Evolutionary conservation across 1,284 basidiomycete species (phyloP), one percentile per base, ranked within the genome.

Genomic region (Malassezia cuniculi): DNA sequence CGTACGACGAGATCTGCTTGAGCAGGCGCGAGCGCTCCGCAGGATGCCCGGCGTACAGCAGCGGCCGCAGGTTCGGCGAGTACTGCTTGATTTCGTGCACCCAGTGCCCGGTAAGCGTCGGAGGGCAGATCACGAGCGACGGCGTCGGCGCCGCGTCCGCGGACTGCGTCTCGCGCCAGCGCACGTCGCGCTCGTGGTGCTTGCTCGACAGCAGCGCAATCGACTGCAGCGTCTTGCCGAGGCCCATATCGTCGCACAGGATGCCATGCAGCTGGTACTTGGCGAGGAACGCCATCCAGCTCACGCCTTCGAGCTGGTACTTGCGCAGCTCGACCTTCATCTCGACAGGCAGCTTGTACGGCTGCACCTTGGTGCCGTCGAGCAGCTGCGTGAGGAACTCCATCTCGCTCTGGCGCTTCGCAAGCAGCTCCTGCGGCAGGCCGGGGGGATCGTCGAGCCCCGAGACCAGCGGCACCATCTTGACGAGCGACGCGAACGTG

Each of bases 181-280:
- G 76, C 60, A 81, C 73, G 6, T 76, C 74, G 8, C 90, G 79
- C 69, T 99, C 93, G 59, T 79, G 75, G 58, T 93, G 86, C 70
- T 90, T 94, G 70, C 85, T 81, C 1, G 86, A 84, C 18, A 99
- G 73, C 50, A 99, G 97, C 61, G 87, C 93, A 57, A 99, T 97
- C 0, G 90, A 93, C 69, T 99, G 93, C 11, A 97, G 71, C 1
- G 89, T 95, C 72, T 99, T 99, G 19, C 93, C 93, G 6, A 99
- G 78, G 50, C 93, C 93, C 90, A 97, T 97, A 85, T 89, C 90
- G 66, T 99, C 93, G 67, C 93, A 99, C 20, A 99, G 78, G 55
- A 97, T 86, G 15, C 93, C 93, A 68, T 99, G 93, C 5, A 99
- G 71, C 66, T 97, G 93, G 36, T 63, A 66, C 36, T 60, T 60